A percentile compares a stretch with the other conserved stretches of the same genome.
These are phyloP conservation scores for Magnolia kwangsiensis DNA, from an alignment of 164 flowering plant species.

Conservation along the genomic window DNA sequence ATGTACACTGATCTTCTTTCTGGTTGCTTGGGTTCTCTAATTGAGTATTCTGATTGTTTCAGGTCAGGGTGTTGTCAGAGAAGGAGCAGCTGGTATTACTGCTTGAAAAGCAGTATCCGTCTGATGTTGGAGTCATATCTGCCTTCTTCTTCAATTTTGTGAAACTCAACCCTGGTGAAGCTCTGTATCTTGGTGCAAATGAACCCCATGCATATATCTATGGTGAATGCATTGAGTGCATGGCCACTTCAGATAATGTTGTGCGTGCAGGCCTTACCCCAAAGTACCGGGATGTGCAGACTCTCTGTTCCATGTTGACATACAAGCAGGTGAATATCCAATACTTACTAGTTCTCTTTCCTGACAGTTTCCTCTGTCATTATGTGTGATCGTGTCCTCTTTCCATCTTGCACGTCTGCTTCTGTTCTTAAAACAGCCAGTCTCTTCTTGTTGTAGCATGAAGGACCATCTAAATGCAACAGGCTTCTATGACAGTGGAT, in stretches of 20 bases:
- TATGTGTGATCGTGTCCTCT: no score
- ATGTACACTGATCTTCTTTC: not conserved
- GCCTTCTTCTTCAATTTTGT: constrained; percentile 80
- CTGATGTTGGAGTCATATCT: constrained; percentile 76
- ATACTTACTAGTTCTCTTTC: not conserved
- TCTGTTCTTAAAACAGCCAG: no score
- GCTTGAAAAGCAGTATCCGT: constrained; percentile 78
- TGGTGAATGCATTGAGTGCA: constrained; percentile 91
- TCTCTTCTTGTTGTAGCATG: no score
- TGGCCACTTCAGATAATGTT: constrained; percentile 98
- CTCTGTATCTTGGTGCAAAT: constrained; percentile 77
- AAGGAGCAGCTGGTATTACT: constrained; percentile 64
- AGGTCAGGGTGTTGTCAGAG: constrained; percentile 68
- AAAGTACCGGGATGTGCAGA: constrained; percentile 68
- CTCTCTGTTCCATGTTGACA: constrained; percentile 91
- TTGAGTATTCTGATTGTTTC: constrained; percentile 8
- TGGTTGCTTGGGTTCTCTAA: not conserved
- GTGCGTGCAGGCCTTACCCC: constrained; percentile 97
- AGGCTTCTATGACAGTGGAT: no score
- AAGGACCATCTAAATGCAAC: no score
- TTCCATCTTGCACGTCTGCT: no score
- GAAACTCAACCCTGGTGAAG: constrained; percentile 86
- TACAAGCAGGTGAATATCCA: constrained; percentile 63
- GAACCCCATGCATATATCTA: constrained; percentile 88
- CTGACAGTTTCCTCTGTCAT: not conserved